Conservation (phyloP, 805 yeast genomes). For the Candida sonorensis region DNA sequence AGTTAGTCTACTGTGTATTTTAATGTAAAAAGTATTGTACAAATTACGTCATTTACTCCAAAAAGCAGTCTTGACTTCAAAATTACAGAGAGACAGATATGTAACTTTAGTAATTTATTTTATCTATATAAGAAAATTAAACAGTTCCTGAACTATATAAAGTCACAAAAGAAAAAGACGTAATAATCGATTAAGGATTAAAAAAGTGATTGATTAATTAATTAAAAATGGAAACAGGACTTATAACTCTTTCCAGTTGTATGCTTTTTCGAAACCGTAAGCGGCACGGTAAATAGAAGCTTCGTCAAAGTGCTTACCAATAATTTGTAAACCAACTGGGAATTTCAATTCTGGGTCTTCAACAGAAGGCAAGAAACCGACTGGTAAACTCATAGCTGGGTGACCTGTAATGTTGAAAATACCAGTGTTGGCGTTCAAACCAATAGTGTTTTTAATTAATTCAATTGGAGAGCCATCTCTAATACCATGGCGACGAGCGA, state of each 20-base stretch:
- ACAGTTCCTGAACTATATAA: too few species aligned
- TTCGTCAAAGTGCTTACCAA: slow-evolving; percentile 30
- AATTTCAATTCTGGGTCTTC: slow-evolving; percentile 27
- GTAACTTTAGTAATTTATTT: too few species aligned
- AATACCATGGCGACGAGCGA: slow-evolving; percentile 24
- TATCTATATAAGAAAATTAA: too few species aligned
- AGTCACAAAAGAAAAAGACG: too few species aligned
- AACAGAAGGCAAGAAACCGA: slow-evolving; percentile 24
- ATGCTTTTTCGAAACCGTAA: slow-evolving; percentile 29
- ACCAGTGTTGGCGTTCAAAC: slow-evolving; percentile 30
- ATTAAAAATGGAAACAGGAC: too few species aligned
- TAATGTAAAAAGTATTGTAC: too few species aligned
- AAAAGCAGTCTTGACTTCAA: too few species aligned
- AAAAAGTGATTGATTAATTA: too few species aligned
- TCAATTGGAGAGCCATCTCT: slow-evolving; percentile 21
- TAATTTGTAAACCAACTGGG: slow-evolving; percentile 31
- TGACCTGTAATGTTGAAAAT: slow-evolving; percentile 32
- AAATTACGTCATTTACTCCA: too few species aligned
- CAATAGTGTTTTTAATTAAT: slow-evolving; percentile 23
- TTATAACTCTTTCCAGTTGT: slow-evolving; percentile 20
- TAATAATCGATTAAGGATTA: too few species aligned
- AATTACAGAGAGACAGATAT: too few species aligned
- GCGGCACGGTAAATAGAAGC: slow-evolving; percentile 27
- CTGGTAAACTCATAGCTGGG: slow-evolving; percentile 31
- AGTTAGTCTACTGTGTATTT: too few species aligned